Base-by-base conservation (phyloP, 2,329 filamentous ascomycete species). In the Colletotrichum sp. region DNA sequence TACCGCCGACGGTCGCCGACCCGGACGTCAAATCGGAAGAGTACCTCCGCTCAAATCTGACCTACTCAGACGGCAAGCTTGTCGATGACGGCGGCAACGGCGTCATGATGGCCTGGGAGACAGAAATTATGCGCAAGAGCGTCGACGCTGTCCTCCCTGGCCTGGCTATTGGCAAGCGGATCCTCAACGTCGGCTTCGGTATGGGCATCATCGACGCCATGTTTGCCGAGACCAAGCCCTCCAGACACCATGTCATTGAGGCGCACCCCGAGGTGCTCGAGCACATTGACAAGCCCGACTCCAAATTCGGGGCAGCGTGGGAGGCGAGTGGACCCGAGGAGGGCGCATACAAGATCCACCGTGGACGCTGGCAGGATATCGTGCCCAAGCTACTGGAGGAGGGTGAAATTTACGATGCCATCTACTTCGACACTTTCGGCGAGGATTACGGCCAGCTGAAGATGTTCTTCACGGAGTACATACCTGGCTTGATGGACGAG, bases 361-460 rank as follows among this genome's bases (percentile, higher is more conserved):
- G 90, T 49, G 95, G 95, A 4, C 89, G 89, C 79, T 98, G 96
- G 96, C 96, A 98, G 84, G 94, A 97, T 75, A 86, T 97, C 0
- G 87, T 96, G 18, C 94, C 93, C 0, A 87, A 87, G 67, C 87
- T 98, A 9, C 86, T 96, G 1, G 90, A 92, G 75, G 86, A 92
- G 55, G 94, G 94, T 12, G 90, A 94, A 80, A 87, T 92, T 15
- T 96, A 96, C 81, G 95, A 98, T 82, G 95, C 94, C 32, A 95
- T 99, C 79, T 99, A 99, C 87, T 99, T 98, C 82, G 97, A 99
- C 83, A 99, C 97, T 0, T 99, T 99, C 84, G 97, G 96, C 8
- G 97, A 99, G 86, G 95, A 97, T 78, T 99, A 99, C 85, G 88
- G 89, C 3, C 95, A 96, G 83, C 91, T 99, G 32, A 94, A 94